These are phyloP conservation scores for Coriaria nepalensis DNA, from an alignment of 306 rosid genomes.

Conservation along the genomic window DNA sequence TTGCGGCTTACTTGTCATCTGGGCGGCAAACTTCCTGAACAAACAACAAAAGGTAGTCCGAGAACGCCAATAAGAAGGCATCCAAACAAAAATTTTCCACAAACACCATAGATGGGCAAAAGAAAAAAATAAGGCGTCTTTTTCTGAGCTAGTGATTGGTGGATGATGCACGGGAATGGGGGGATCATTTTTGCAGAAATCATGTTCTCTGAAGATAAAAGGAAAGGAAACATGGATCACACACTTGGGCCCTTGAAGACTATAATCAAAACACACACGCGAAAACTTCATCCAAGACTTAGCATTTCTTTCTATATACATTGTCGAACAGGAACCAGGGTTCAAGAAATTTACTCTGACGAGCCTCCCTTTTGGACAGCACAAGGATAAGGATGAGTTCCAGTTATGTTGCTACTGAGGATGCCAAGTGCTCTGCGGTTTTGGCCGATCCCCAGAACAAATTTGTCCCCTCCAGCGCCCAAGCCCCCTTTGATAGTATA, in stretches of 20 bases:
- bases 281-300: no score
- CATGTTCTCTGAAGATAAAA: constrained; percentile 16
- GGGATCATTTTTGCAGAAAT: constrained; percentile 12
- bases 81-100: neutral
- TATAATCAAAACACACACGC: no score
- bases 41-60: constrained; percentile 13
- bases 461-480: constrained; percentile 19
- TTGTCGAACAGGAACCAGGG: neutral
- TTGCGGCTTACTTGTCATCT: constrained; percentile 27
- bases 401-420: constrained; percentile 20
- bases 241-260: no score
- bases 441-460: constrained; percentile 18
- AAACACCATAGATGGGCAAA: neutral
- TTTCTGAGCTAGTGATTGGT: constrained; percentile 23
- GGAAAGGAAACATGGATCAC: neutral
- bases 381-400: constrained; percentile 21
- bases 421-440: constrained; percentile 31
- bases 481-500: constrained; percentile 14
- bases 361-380: constrained; percentile 22
- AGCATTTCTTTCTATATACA: no score
- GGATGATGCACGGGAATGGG: constrained; percentile 21
- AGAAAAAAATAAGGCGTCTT: neutral
- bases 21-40: constrained; percentile 44
- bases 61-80: neutral
- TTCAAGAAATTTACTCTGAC: constrained; percentile 21